Percentiles rank a stretch among this genome's conserved stretches.
Evolutionary conservation across 345 rosid species (phyloP).

Genomic region (Sonneratia alba): DNA sequence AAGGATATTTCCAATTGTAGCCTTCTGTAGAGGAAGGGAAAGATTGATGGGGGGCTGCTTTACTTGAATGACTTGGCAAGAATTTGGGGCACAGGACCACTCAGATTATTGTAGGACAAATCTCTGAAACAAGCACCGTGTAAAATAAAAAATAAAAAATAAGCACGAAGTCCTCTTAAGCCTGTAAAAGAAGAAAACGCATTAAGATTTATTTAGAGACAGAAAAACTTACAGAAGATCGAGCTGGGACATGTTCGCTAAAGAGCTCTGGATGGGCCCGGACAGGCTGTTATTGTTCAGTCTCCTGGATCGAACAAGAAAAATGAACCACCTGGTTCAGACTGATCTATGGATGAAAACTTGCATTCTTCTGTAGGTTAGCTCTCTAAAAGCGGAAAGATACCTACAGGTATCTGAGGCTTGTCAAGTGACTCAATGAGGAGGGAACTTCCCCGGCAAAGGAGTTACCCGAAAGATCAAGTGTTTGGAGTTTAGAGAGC

Average conservation of each 20-base stretch:
- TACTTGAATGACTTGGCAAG: constrained; percentile 90
- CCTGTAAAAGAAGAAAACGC: neutral
- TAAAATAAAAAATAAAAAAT: too few relatives aligned
- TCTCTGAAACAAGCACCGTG: constrained; percentile 40
- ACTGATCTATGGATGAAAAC: neutral
- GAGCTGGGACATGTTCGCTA: constrained; percentile 77
- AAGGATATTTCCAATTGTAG: neutral
- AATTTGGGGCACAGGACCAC: constrained; percentile 76
- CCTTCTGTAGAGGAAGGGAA: neutral
- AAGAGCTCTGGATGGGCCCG: constrained; percentile 49
- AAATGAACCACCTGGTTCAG: neutral
- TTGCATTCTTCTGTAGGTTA: neutral
- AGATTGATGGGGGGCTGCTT: constrained; percentile 9
- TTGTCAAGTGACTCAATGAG: constrained; percentile 48
- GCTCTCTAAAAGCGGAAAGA: neutral
- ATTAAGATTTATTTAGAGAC: neutral
- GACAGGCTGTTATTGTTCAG: constrained; percentile 85
- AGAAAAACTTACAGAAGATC: constrained; percentile 58
- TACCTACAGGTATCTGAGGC: constrained; percentile 78
- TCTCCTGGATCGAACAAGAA: constrained; percentile 38
- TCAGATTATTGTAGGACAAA: constrained; percentile 84
- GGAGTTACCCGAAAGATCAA: constrained; percentile 79
- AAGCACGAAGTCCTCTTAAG: neutral
- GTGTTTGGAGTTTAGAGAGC: constrained; percentile 69
- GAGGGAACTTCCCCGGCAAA: constrained; percentile 59